phyloP scores from a whole-genome alignment of 2,329 filamentous ascomycete genomes.

The Alternaria gansuensis region DNA sequence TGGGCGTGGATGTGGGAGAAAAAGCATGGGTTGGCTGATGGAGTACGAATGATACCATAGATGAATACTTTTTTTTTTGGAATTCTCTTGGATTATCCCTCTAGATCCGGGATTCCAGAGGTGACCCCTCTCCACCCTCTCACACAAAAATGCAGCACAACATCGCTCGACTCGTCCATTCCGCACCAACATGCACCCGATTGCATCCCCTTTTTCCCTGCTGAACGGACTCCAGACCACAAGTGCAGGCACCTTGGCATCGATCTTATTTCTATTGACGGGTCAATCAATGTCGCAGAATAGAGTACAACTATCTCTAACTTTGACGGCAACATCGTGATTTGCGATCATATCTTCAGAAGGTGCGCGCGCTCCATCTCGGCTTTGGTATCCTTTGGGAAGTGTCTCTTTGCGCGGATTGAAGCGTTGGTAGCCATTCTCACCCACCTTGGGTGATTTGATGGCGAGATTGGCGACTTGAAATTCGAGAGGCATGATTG shows the following conservation, averaged over 20 bases:
- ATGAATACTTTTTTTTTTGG: not conserved
- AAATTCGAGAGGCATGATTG: conserved; percentile 17
- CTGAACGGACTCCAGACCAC: conserved; percentile 58
- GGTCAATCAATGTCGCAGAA: conserved; percentile 31
- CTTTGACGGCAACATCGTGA: conserved; percentile 21
- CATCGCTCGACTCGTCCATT: conserved; percentile 13
- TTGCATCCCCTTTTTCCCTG: conserved; percentile 42
- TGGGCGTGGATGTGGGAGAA: not conserved
- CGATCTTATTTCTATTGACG: conserved; percentile 20
- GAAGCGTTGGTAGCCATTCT: conserved; percentile 23
- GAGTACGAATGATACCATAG: conserved; percentile 23
- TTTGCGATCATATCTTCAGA: conserved; percentile 18
- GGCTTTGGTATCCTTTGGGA: conserved; percentile 15
- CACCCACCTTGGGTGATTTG: conserved; percentile 19
- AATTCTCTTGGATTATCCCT: too few relatives aligned
- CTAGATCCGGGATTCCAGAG: too few relatives aligned
- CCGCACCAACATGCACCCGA: conserved; percentile 20
- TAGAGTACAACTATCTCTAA: conserved; percentile 20
- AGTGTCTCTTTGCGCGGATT: conserved; percentile 21
- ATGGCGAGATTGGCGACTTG: conserved; percentile 21
- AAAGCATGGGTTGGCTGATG: not conserved
- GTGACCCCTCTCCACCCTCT: not conserved
- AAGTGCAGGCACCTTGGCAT: conserved; percentile 53
- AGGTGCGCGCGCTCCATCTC: conserved; percentile 13
- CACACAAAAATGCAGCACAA: conserved; percentile 17